Conservation (phyloP, 768 basidiomycete species). For the Rhodotorula babjevae region DNA sequence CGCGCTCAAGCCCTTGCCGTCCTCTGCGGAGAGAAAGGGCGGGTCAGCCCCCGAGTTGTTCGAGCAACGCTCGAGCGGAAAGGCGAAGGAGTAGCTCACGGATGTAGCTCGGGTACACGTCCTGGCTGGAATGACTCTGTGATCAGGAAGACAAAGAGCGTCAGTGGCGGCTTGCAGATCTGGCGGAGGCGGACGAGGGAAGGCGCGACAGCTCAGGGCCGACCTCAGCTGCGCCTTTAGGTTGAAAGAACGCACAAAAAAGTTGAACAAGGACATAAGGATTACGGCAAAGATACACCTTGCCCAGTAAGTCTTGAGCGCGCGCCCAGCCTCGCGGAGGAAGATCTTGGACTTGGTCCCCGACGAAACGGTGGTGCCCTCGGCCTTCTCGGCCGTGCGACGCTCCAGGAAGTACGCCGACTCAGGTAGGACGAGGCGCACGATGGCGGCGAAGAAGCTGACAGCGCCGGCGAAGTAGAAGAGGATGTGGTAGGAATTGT, state of each 20-base stretch:
- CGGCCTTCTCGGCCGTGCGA: conserved; percentile 50
- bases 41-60: no score
- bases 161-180: no score
- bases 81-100: conserved; percentile 20
- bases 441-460: conserved; percentile 57
- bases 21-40: not conserved
- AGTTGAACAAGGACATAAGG: conserved; percentile 41
- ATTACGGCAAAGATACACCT: conserved; percentile 66
- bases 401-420: conserved; percentile 61
- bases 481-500: conserved; percentile 43
- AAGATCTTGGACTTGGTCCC: conserved; percentile 60
- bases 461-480: conserved; percentile 23
- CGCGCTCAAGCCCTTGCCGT: conserved; percentile 30
- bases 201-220: no score
- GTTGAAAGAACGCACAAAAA: conserved; percentile 51
- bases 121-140: conserved; percentile 41
- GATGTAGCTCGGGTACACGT: conserved; percentile 34
- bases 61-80: no score
- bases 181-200: no score
- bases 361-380: conserved; percentile 46
- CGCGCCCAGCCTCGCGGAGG: conserved; percentile 63
- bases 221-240: no score
- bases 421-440: conserved; percentile 70
- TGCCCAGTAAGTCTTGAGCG: conserved; percentile 65
- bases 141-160: no score